Evolutionary conservation across 495 filamentous ascomycete genomes (phyloP).

Genomic region (Penicillium odoratum): DNA sequence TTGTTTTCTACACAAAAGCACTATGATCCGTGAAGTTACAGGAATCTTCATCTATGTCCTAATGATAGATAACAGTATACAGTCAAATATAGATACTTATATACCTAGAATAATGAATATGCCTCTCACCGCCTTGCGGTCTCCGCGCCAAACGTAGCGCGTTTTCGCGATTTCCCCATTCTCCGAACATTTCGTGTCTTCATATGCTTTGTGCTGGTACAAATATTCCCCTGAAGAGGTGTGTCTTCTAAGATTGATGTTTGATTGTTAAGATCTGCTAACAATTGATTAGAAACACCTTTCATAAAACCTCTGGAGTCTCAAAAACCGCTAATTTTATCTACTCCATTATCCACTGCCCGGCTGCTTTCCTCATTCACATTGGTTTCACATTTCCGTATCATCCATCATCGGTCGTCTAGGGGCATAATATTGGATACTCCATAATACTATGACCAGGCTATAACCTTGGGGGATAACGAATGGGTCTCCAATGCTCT

Average conservation of each 20-base stretch:
- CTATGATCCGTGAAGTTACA: no score
- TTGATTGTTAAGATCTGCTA: not conserved
- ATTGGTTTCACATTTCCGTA: not conserved
- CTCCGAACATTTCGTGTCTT: not conserved
- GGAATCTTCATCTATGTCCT: no score
- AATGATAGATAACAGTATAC: no score
- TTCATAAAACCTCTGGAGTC: not conserved
- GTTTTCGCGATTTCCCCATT: constrained; percentile 13
- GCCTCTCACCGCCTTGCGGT: not conserved
- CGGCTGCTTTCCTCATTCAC: no score
- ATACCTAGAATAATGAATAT: not conserved
- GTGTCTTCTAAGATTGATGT: not conserved
- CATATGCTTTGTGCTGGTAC: not conserved
- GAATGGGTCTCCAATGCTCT: not conserved
- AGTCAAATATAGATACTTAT: not conserved
- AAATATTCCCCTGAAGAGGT: not conserved
- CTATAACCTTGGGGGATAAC: not conserved
- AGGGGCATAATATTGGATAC: not conserved
- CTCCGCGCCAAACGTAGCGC: constrained; percentile 3
- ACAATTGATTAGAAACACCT: not conserved
- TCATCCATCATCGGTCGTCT: no score
- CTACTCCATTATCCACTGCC: no score
- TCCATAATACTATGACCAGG: not conserved
- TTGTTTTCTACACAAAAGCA: no score
- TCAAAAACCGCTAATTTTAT: no score